Evolutionary conservation across 257 asterid species (phyloP).

Genomic region (Jacaranda copaia): DNA sequence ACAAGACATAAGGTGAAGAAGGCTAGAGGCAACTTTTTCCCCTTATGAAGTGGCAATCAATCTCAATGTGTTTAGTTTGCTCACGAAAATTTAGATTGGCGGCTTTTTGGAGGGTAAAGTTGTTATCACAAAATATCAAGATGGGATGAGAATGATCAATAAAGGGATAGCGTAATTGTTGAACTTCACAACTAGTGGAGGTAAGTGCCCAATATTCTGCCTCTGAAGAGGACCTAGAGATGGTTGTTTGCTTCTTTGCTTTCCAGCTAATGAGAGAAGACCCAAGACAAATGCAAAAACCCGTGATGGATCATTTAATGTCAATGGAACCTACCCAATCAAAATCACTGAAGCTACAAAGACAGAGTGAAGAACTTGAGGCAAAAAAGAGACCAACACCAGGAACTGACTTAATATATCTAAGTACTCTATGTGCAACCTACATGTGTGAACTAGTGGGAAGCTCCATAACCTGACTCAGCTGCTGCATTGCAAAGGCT

Average conservation of each 20-base stretch:
- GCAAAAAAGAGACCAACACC: not conserved
- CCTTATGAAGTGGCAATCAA: not conserved
- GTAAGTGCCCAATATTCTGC: not conserved
- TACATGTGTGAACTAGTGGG: not conserved
- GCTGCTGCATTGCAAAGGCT: not conserved
- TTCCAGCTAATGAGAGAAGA: not conserved
- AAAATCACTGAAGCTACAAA: not conserved
- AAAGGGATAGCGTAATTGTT: not conserved
- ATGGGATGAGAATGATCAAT: not conserved
- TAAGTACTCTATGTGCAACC: not conserved
- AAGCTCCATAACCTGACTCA: not conserved
- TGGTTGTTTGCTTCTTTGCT: not conserved
- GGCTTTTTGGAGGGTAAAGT: not conserved
- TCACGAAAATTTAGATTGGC: not conserved
- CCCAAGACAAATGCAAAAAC: not conserved
- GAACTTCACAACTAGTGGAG: not conserved
- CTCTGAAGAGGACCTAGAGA: not conserved
- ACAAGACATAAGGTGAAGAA: not conserved
- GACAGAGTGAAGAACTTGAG: not conserved
- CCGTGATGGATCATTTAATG: not conserved
- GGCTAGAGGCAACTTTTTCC: not conserved
- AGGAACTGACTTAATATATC: too few relatives aligned
- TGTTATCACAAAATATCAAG: not conserved
- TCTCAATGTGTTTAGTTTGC: not conserved
- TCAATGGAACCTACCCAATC: not conserved